A percentile compares a stretch with the other conserved stretches of the same genome.
Evolutionary conservation across 768 basidiomycete genomes (phyloP).

Genomic region (Psilocybe sp.): DNA sequence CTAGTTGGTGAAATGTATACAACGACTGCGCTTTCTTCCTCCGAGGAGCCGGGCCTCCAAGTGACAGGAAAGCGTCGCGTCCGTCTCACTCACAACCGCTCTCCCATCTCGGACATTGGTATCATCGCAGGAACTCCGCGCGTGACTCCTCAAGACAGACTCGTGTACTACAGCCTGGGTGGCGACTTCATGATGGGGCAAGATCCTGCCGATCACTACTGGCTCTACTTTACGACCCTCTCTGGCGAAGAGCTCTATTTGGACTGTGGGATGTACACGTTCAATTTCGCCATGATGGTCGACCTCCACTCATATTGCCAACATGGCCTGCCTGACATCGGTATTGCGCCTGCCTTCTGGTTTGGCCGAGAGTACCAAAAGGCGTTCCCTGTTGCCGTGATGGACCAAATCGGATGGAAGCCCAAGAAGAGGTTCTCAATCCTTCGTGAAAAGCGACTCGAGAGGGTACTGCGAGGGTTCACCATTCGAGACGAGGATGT

Average conservation of each 20-base stretch:
- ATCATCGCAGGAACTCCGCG: constrained; percentile 32
- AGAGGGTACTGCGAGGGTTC: constrained; percentile 11
- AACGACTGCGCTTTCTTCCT: constrained; percentile 18
- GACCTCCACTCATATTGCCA: constrained; percentile 3
- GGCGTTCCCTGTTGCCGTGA: neutral
- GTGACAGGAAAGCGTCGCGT: constrained; percentile 22
- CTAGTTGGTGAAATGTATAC: constrained; percentile 39
- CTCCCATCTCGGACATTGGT: constrained; percentile 45
- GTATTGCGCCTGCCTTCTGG: constrained; percentile 23
- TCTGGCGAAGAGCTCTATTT: constrained; percentile 37
- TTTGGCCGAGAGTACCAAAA: constrained; percentile 14
- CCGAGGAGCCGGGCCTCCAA: neutral
- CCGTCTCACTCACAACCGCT: constrained; percentile 32
- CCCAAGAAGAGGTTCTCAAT: constrained; percentile 22
- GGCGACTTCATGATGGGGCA: constrained; percentile 30
- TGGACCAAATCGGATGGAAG: constrained; percentile 5
- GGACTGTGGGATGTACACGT: constrained; percentile 40
- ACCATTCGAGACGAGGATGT: constrained; percentile 9
- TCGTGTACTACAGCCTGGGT: constrained; percentile 30
- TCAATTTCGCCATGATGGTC: constrained; percentile 30
- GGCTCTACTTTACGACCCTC: constrained; percentile 46
- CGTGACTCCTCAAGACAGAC: constrained; percentile 31
- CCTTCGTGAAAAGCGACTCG: constrained; percentile 24
- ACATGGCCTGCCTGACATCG: constrained; percentile 11
- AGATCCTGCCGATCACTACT: constrained; percentile 45